Percentiles rank a stretch among this genome's conserved stretches.
These are phyloP conservation scores for Kernera saxatilis DNA, from an alignment of 345 rosid genomes.

Conservation along the genomic window DNA sequence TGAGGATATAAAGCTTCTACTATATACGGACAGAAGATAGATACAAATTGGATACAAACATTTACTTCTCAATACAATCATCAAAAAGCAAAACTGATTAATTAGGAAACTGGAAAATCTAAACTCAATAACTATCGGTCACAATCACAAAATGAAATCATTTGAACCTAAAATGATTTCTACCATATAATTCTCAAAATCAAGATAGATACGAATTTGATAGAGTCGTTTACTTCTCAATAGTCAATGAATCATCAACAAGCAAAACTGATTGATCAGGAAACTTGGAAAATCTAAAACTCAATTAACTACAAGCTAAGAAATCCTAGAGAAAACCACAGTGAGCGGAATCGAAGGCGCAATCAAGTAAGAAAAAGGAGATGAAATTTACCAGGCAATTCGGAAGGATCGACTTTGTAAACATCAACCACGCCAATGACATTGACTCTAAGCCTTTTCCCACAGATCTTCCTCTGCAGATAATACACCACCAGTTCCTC, in stretches of 20 bases:
- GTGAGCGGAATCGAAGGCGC: not conserved
- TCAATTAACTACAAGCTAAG: not conserved
- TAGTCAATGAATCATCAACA: not conserved
- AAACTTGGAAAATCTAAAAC: slow-evolving; percentile 7
- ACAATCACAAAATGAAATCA: not conserved
- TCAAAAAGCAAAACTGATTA: too few relatives aligned
- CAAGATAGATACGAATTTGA: not conserved
- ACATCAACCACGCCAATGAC: slow-evolving; percentile 77
- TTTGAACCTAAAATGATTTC: not conserved
- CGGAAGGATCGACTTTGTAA: slow-evolving; percentile 87
- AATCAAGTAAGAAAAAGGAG: not conserved
- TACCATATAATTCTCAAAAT: too few relatives aligned
- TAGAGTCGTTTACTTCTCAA: not conserved
- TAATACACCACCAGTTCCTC: slow-evolving; percentile 81
- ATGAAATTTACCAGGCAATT: slow-evolving; percentile 58
- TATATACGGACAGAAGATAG: too few relatives aligned
- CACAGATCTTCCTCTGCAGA: slow-evolving; percentile 82
- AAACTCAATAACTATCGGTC: too few relatives aligned
- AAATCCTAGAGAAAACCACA: not conserved
- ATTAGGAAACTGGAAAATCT: too few relatives aligned
- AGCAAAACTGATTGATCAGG: not conserved
- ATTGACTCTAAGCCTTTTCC: slow-evolving; percentile 43
- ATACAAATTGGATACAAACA: too few relatives aligned
- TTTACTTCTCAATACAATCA: not conserved
- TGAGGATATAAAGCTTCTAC: not conserved